Evolutionary conservation across 225 moss, liverwort and hornwort species (phyloP), one percentile per base, ranked within the genome.

Genomic region (Sphagnum contortum): DNA sequence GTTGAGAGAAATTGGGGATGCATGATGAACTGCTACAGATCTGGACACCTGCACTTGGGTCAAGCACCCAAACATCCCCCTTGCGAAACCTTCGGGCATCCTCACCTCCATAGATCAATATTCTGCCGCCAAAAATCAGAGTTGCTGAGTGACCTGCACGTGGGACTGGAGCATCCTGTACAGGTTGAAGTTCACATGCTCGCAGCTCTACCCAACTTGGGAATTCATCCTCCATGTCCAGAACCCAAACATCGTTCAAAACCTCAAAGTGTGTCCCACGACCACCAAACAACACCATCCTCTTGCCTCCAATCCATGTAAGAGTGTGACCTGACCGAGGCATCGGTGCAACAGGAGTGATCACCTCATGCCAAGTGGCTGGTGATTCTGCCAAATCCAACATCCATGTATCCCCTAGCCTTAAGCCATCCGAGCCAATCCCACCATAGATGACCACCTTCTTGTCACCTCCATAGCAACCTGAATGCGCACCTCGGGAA

Each of bases 121-220:
- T 80, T 64, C 96, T 85, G 57, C 84, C 93, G 62, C 96, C 96
- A 10, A 98, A 91, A 53, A 98, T 81, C 0, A 87, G 87, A 1
- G 96, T 91, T 4, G 96, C 90, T 64, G 96, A 98, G 63, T 98
- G 93, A 11, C 96, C 96, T 49, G 96, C 85, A 11, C 93, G 83
- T 13, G 89, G 73, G 68, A 90, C 3, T 44, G 96, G 96, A 59
- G 62, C 63, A 56, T 91, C 87, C 66, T 69, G 76, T 49, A 63
- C 74, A 47, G 71, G 73, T 45, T 76, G 79, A 2, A 83, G 75
- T 47, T 82, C 79, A 50, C 72, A 81, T 29, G 80, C 71, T 54
- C 87, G 78, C 57, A 98, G 72, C 61, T 98, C 90, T 66, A 91
- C 75, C 96, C 96, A 98, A 10, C 55, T 5, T 51, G 90, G 68